phyloP scores from a whole-genome alignment of 1,139 yeast species.

The Debaryomyces psychrophilus region DNA sequence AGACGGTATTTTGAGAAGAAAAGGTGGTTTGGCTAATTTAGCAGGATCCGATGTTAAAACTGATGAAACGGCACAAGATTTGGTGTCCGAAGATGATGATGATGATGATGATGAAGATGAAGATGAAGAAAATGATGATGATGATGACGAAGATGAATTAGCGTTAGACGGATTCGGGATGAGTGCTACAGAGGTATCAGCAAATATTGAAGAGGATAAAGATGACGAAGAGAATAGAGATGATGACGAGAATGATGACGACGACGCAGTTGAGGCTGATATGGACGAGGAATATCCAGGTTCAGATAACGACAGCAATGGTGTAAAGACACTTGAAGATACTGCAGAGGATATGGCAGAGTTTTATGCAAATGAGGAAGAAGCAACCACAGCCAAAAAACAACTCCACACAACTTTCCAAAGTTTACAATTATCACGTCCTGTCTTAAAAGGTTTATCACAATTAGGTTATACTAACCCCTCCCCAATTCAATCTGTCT shows the following conservation, averaged over 20 bases:
- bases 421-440: conserved; percentile 81
- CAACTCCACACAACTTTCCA: conserved; percentile 68
- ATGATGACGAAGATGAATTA: conserved; percentile 55
- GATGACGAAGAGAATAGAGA: conserved; percentile 26
- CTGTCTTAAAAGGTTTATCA: conserved; percentile 79
- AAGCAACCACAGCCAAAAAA: conserved; percentile 41
- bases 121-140: conserved; percentile 49
- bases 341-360: conserved; percentile 72
- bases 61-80: conserved; percentile 31
- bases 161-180: conserved; percentile 72
- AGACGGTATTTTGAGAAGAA: conserved; percentile 80
- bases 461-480: conserved; percentile 83
- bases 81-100: conserved; percentile 26
- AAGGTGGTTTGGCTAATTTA: conserved; percentile 69
- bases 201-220: conserved; percentile 17
- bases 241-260: conserved; percentile 33
- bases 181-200: conserved; percentile 43
- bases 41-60: conserved; percentile 40
- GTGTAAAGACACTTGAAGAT: conserved; percentile 50
- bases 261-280: conserved; percentile 31
- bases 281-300: conserved; percentile 28
- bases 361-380: conserved; percentile 64
- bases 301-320: conserved; percentile 23
- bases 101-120: conserved; percentile 31
- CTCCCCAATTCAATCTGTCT: conserved; percentile 90